Evolutionary conservation across 345 rosid genomes (phyloP).

Genomic region (Camelina neglecta): DNA sequence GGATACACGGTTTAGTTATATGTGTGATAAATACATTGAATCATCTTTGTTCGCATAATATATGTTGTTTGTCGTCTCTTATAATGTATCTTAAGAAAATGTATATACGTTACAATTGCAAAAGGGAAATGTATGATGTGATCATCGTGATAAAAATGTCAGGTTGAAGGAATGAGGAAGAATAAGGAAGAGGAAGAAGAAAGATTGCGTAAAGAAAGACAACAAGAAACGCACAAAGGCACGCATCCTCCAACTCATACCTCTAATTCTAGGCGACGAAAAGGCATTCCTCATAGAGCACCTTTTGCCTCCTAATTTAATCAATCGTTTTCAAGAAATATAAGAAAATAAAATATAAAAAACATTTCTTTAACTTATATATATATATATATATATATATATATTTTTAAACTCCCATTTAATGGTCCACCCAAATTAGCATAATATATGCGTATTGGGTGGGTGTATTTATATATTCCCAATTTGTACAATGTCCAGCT

Average conservation of each 20-base stretch:
- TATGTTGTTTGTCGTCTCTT: neutral
- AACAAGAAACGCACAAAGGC: conserved; percentile 60
- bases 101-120: neutral
- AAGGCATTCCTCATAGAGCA: conserved; percentile 88
- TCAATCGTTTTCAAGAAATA: conserved; percentile 23
- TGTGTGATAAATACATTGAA: neutral
- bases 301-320: conserved; percentile 67
- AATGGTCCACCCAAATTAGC: conserved; percentile 37
- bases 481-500: conserved; percentile 44
- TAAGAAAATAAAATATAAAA: neutral
- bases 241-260: conserved; percentile 59
- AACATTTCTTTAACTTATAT: conserved; percentile 3
- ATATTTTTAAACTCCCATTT: neutral
- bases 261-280: conserved; percentile 74
- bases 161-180: conserved; percentile 81
- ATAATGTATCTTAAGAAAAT: neutral
- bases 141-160: conserved; percentile 23
- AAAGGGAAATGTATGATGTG: conserved; percentile 20
- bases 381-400: neutral
- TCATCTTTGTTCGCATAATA: neutral
- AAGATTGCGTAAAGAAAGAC: conserved; percentile 68
- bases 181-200: conserved; percentile 56
- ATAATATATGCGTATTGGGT: conserved; percentile 31
- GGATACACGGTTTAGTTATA: neutral
- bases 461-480: conserved; percentile 32